Percentiles rank a stretch among this genome's conserved stretches.
phyloP scores from a whole-genome alignment of 192 early-diverging fungal genomes.

The Backusella liffmaniae region DNA sequence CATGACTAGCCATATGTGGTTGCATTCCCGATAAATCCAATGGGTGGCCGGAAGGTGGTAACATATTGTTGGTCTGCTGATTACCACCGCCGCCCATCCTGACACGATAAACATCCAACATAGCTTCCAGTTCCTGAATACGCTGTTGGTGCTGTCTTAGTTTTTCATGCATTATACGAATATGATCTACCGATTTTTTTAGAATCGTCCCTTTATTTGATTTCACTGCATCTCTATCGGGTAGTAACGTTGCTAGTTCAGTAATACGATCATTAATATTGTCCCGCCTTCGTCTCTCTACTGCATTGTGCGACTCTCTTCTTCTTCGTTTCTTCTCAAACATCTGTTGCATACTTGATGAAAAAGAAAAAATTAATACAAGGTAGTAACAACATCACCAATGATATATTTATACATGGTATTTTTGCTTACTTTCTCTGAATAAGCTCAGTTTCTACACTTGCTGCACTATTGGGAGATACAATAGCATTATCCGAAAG shows the following conservation, averaged over 20 bases:
- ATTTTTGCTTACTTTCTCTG: conserved; percentile 24
- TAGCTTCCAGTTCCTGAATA: conserved; percentile 33
- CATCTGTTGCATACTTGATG: conserved; percentile 32
- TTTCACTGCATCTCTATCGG: conserved; percentile 77
- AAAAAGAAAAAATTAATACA: conserved; percentile 1
- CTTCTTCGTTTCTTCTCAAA: conserved; percentile 87
- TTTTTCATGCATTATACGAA: conserved; percentile 41
- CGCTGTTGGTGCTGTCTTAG: conserved; percentile 26
- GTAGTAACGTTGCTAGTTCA: conserved; percentile 83
- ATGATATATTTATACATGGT: not conserved
- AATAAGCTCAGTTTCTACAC: conserved; percentile 21
- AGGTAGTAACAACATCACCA: not conserved
- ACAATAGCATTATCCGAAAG: conserved; percentile 12
- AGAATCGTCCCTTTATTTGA: conserved; percentile 94
- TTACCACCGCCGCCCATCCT: not conserved
- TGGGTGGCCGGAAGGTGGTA: conserved; percentile 19
- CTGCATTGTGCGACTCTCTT: conserved; percentile 96
- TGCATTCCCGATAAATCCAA: conserved; percentile 21
- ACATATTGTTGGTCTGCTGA: conserved; percentile 2
- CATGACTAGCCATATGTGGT: conserved; percentile 20
- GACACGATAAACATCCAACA: conserved; percentile 23
- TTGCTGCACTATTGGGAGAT: conserved; percentile 21
- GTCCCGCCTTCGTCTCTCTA: conserved; percentile 92
- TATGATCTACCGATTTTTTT: conserved; percentile 90
- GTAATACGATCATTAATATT: conserved; percentile 98